phyloP scores from a whole-genome alignment of 2,329 filamentous ascomycete species.

The Xylariaceae sp. region DNA sequence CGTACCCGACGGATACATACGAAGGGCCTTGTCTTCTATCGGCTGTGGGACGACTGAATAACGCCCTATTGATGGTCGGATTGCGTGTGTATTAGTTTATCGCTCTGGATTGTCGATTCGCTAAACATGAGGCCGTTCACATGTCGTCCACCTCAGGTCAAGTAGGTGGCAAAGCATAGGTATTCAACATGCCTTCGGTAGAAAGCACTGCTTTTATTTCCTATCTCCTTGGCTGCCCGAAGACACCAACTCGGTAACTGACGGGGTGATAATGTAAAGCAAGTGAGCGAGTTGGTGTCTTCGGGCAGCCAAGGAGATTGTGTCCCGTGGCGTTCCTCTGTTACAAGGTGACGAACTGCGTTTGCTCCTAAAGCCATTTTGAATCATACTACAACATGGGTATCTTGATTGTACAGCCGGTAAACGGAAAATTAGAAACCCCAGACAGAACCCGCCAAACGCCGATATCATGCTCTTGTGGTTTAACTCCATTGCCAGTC shows the following conservation, averaged over 20 bases:
- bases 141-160: no score
- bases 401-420: conserved; percentile 16
- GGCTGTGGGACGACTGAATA: no score
- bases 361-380: neutral
- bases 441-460: conserved; percentile 18
- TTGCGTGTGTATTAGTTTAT: no score
- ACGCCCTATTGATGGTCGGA: neutral
- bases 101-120: no score
- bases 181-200: no score
- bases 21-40: neutral
- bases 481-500: neutral
- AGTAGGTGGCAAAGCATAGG: no score
- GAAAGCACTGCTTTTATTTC: neutral
- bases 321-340: neutral
- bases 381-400: conserved; percentile 3
- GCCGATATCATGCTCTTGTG: conserved; percentile 18
- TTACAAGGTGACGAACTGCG: neutral
- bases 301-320: no score
- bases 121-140: no score
- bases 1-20: neutral
- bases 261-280: no score
- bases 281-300: no score
- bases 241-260: no score
- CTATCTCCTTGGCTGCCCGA: no score
- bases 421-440: conserved; percentile 9